Percentiles rank a stretch among this genome's conserved stretches.
Evolutionary conservation across 257 asterid genomes (phyloP).

Genomic region (Marsdenia floribunda): DNA sequence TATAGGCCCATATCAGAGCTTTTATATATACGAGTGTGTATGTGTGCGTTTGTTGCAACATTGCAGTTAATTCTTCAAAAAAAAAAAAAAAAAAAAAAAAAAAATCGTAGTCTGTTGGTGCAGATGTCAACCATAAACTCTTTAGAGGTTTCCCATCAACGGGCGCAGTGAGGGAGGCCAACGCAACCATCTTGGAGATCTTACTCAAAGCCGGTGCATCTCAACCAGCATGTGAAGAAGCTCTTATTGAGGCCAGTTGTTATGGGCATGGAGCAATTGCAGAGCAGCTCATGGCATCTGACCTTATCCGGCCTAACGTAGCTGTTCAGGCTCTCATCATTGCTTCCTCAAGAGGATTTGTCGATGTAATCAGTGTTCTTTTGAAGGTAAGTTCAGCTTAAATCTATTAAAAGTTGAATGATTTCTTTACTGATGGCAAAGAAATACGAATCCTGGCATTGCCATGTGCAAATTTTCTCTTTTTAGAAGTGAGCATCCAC

Average conservation of each 20-base stretch:
- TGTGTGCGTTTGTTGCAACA: neutral
- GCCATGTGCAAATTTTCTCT: neutral
- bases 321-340: constrained; percentile 68
- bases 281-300: constrained; percentile 62
- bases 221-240: constrained; percentile 88
- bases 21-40: neutral
- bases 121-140: constrained; percentile 62
- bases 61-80: neutral
- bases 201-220: constrained; percentile 74
- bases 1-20: neutral
- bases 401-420: neutral
- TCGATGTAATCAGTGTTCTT: constrained; percentile 53
- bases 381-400: constrained; percentile 38
- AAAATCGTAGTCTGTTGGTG: constrained; percentile 54
- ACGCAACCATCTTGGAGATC: constrained; percentile 54
- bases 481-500: neutral
- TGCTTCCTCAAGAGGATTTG: constrained; percentile 71
- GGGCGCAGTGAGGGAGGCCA: constrained; percentile 74
- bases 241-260: constrained; percentile 67
- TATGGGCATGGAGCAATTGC: constrained; percentile 54
- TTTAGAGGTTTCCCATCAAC: constrained; percentile 62
- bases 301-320: constrained; percentile 62
- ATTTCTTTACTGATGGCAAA: neutral
- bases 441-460: neutral
- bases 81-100: no score